Evolutionary conservation across 768 basidiomycete species (phyloP).

Genomic region (Hypholoma fasciculare): DNA sequence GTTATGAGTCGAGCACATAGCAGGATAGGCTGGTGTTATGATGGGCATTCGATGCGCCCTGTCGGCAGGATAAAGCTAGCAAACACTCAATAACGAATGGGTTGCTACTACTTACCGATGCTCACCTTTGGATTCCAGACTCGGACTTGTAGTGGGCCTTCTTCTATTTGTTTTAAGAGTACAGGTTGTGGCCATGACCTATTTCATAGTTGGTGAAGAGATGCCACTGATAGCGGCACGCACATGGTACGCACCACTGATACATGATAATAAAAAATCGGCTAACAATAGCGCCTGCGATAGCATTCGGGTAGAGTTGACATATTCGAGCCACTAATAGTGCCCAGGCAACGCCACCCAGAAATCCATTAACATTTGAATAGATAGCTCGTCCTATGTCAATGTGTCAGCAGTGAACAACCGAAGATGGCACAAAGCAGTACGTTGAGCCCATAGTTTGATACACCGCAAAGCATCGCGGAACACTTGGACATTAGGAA

Average conservation of each 20-base stretch:
- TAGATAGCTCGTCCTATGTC: slow-evolving; percentile 88
- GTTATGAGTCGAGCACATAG: slow-evolving; percentile 99
- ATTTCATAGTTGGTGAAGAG: slow-evolving; percentile 3
- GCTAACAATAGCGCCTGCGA: slow-evolving; percentile 93
- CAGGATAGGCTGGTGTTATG: slow-evolving; percentile 97
- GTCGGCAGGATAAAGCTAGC: slow-evolving; percentile 88
- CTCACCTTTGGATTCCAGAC: slow-evolving; percentile 96
- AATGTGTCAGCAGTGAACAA: background rate
- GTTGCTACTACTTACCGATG: background rate
- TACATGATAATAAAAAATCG: slow-evolving; percentile 99
- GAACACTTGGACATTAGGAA: slow-evolving; percentile 93
- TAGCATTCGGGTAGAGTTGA: slow-evolving; percentile 94
- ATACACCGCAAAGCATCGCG: slow-evolving; percentile 94
- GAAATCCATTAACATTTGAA: slow-evolving; percentile 96
- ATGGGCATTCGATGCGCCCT: slow-evolving; percentile 98
- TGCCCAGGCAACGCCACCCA: slow-evolving; percentile 98
- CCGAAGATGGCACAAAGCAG: background rate
- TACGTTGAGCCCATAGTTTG: slow-evolving; percentile 96
- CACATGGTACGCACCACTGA: slow-evolving; percentile 69
- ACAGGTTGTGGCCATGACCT: slow-evolving; percentile 99
- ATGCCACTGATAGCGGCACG: background rate
- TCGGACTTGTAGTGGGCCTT: slow-evolving; percentile 87
- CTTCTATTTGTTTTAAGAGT: slow-evolving; percentile 95
- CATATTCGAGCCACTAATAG: slow-evolving; percentile 99
- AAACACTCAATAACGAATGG: background rate